Evolutionary conservation across 2,329 filamentous ascomycete species (phyloP).

Genomic region (Hirsutella minnesotensis): DNA sequence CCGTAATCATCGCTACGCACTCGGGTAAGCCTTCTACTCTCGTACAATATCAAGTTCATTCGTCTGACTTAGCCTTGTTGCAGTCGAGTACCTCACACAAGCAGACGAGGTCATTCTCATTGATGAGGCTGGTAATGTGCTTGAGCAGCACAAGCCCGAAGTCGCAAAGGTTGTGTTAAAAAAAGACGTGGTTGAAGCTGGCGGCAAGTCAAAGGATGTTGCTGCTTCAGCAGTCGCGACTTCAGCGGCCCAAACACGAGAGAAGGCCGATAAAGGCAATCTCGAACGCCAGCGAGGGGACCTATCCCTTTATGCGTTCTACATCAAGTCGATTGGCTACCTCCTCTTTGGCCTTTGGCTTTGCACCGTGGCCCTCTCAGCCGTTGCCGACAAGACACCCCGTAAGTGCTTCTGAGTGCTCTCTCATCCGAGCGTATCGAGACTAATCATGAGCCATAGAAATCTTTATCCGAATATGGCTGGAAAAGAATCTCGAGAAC

Average conservation of each 20-base stretch:
- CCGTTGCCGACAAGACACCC: neutral
- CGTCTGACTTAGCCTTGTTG: neutral
- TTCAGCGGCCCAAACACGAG: neutral
- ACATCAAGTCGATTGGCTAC: conserved; percentile 1
- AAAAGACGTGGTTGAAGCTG: neutral
- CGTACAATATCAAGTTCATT: neutral
- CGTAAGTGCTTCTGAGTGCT: neutral
- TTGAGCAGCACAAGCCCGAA: neutral
- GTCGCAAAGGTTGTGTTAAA: neutral
- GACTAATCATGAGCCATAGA: no score
- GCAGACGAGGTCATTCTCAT: conserved; percentile 2
- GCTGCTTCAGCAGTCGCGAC: no score
- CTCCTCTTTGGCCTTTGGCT: conserved; percentile 1
- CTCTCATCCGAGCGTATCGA: no score
- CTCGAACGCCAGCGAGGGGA: conserved; percentile 1
- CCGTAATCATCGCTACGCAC: conserved; percentile 4
- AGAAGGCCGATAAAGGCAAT: no score
- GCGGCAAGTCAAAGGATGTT: no score
- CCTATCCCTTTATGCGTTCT: conserved; percentile 2
- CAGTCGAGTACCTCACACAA: neutral
- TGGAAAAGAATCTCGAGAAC: neutral
- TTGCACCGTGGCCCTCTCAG: neutral
- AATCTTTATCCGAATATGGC: conserved; percentile 4
- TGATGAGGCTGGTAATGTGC: neutral
- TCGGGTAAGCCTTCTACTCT: neutral